Evolutionary conservation across 306 rosid genomes (phyloP), one percentile per base, ranked within the genome.

Genomic region (Vigna radiata): DNA sequence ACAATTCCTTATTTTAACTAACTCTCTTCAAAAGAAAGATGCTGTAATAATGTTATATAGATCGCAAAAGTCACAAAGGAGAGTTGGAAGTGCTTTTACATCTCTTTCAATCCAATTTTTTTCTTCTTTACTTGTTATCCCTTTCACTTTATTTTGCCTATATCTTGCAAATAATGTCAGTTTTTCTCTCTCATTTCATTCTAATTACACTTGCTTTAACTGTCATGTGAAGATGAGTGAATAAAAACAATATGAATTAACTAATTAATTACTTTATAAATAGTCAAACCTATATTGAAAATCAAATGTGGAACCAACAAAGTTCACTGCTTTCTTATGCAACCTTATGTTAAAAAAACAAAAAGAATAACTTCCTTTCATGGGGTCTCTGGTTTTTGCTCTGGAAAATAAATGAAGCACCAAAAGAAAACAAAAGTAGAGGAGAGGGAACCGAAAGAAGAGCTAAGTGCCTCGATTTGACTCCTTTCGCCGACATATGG

Each of bases 401-500:
- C 13, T 70, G 4, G 15, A 70, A 60, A 68, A 59, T 13, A 48
- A 74, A 73, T 43, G 39, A 44, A 52, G 25, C 23, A 52, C 16
- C 37, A 52, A 74, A 75, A 70, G 77, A 76, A 7, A 72, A 70
- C 64, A 69, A 80, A 58, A 79, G 72, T 47, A 43, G 67, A 56
- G 62, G 16, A 56, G 11, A 27, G 61, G 16, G 58, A 65, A 67
- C 23, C 2, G 77, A 52, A 74, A 68, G 49, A 31, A 37, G 19
- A 55, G 72, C 14, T 14, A 31, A 46, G 89, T 79, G 89, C 77
- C 80, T 76, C 2, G 21, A 16, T 75, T 43, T 66, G 44, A 61
- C 75, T 33, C 54, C 60, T 44, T 77, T 79, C 10, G 21, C 86
- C 84, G 84, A 76, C 77, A 79, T 0, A 29, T 29, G 64, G 86